phyloP scores from a whole-genome alignment of 371 early-diverging fungal species.

The Blakeslea trispora region DNA sequence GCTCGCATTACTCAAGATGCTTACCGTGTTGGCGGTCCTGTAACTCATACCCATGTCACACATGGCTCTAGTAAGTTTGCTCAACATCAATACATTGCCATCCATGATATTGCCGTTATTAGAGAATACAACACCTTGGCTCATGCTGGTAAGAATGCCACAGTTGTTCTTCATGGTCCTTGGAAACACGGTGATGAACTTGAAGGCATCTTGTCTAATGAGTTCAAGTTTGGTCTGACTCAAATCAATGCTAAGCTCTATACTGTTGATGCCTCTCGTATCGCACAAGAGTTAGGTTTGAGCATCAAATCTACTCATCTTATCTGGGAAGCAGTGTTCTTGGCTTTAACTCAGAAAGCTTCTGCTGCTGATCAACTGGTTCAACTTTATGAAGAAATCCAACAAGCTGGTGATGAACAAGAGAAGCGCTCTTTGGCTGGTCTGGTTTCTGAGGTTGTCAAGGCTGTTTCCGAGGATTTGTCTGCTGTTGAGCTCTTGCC shows the following conservation, averaged over 20 bases:
- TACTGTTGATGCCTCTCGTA: slow-evolving; percentile 64
- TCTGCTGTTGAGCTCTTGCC: slow-evolving; percentile 47
- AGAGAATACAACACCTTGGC: slow-evolving; percentile 65
- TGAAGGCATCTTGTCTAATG: slow-evolving; percentile 66
- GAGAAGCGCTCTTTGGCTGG: slow-evolving; percentile 29
- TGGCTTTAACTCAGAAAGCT: slow-evolving; percentile 32
- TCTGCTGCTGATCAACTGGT: slow-evolving; percentile 24
- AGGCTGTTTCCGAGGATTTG: slow-evolving; percentile 34
- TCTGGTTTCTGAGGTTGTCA: slow-evolving; percentile 26
- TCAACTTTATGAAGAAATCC: slow-evolving; percentile 34
- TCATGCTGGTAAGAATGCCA: slow-evolving; percentile 56
- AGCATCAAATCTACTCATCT: slow-evolving; percentile 47
- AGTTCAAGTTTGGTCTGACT: slow-evolving; percentile 65
- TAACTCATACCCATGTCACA: slow-evolving; percentile 58
- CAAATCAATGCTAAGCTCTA: slow-evolving; percentile 62
- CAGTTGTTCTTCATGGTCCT: slow-evolving; percentile 67
- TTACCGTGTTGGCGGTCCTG: slow-evolving; percentile 59
- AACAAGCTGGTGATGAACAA: slow-evolving; percentile 16
- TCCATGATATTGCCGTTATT: slow-evolving; percentile 65
- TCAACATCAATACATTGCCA: slow-evolving; percentile 58
- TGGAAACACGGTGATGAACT: slow-evolving; percentile 71
- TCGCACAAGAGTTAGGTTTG: slow-evolving; percentile 66
- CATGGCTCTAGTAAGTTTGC: slow-evolving; percentile 34
- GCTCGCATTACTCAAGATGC: slow-evolving; percentile 56
- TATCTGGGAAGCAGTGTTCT: slow-evolving; percentile 67